Base-by-base conservation (phyloP, 2,329 filamentous ascomycete species). In the Diplodia intermedia region DNA sequence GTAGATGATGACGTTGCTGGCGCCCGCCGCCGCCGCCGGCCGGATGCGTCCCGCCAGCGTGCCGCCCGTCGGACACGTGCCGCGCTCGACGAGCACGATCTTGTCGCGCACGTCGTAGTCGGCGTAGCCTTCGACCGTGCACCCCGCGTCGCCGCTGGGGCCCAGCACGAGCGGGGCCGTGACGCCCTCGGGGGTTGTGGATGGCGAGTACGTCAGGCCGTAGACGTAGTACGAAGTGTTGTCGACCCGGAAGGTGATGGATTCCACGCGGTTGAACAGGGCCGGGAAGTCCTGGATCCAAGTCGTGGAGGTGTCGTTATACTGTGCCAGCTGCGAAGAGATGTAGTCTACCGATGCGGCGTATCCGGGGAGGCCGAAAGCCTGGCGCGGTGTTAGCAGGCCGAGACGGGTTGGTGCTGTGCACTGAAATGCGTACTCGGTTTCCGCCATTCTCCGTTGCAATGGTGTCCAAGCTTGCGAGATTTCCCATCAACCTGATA, bases 321-420 rank as follows among this genome's bases (percentile, higher is more conserved):
- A 77, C n/a, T 81, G 79, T 36, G 79, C 79, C 8, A 84, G 78
- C 38, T 83, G 82, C 65, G 83, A 82, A 5, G 86, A 79, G 68
- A 89, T 78, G 72, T 85, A 89, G 71, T 89, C 85, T 20, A 85
- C 76, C 0, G 86, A 88, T 1, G 86, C 86, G 62, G 83, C 82
- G 79, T 84, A 89, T 15, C 87, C 87, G 1, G 86, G 85, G 11
- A 85, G 78, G 15, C 87, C 87, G 68, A 87, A 88, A 31, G 54
- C 54, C 54, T 56, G 33, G 31, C 1, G 33, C 4, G 6, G 54
- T 14, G 31, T 56, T 56, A 56, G 54, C 20, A 6, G 33, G n/a
- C 36, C n/a, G 14, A 7, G 26, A 9, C 6, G 33, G 6, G n/a
- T 8, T 23, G 18, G 12, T 18, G 8, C 23, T 40, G 8, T n/a